Percentiles rank a stretch among this genome's conserved stretches.
phyloP scores from a whole-genome alignment of 495 filamentous ascomycete genomes.

The Podospora comata region DNA sequence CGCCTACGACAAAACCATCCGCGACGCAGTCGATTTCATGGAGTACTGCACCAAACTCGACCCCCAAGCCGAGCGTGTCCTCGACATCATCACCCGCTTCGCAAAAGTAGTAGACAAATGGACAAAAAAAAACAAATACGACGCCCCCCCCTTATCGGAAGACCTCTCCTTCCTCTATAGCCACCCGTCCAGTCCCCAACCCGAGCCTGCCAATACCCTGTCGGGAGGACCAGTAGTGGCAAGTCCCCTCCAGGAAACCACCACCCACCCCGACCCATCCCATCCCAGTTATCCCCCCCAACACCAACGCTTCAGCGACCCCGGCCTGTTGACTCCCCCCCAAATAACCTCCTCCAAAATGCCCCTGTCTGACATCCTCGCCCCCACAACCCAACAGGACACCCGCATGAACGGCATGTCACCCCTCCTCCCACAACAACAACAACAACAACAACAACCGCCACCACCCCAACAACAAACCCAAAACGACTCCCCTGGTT shows the following conservation, averaged over 20 bases:
- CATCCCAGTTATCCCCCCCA: conserved; percentile 2
- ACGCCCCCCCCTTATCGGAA: conserved; percentile 39
- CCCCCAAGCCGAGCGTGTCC: conserved; percentile 60
- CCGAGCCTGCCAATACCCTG: conserved; percentile 11
- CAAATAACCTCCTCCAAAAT: conserved; percentile 15
- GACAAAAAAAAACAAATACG: conserved; percentile 43
- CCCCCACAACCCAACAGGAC: conserved; percentile 8
- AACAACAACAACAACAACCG: conserved; percentile 2
- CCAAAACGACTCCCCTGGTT: conserved; percentile 18
- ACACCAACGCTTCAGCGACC: conserved; percentile 15
- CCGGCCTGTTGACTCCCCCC: conserved; percentile 22
- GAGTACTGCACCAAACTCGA: conserved; percentile 60
- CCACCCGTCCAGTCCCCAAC: conserved; percentile 15
- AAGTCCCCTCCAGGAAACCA: conserved; percentile 6
- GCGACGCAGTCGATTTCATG: conserved; percentile 59
- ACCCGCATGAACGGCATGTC: conserved; percentile 26
- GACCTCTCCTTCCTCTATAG: conserved; percentile 35
- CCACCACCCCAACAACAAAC: conserved; percentile 9
- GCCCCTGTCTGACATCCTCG: conserved; percentile 22
- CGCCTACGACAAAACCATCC: conserved; percentile 53
- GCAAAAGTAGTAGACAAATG: conserved; percentile 48
- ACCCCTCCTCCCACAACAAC: conserved; percentile 3
- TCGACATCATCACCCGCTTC: conserved; percentile 63
- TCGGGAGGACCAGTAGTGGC: background rate
- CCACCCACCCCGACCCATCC: background rate